Percentiles rank a stretch among this genome's conserved stretches.
phyloP scores from a whole-genome alignment of 129 eudicot species.

The Daucus carota region DH1_v3.0 NC_030383.2:60989501-60990000 shows the following conservation, averaged over 20 bases:
- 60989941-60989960: constrained; percentile 66
- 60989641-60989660: too few relatives aligned
- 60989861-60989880: constrained; percentile 32
- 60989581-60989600: not conserved
- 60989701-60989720: too few relatives aligned
- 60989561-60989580: not conserved
- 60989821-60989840: not conserved
- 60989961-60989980: constrained; percentile 59
- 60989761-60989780: too few relatives aligned
- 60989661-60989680: too few relatives aligned
- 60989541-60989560: not conserved
- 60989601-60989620: too few relatives aligned
- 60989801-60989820: too few relatives aligned
- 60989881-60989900: constrained; percentile 33
- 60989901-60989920: constrained; percentile 54
- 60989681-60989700: too few relatives aligned
- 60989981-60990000: constrained; percentile 16
- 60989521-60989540: not conserved
- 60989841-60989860: not conserved
- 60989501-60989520: not conserved
- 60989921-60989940: constrained; percentile 52
- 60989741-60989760: too few relatives aligned
- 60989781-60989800: too few relatives aligned
- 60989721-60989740: too few relatives aligned
- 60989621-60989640: too few relatives aligned